Percentiles rank a stretch among this genome's conserved stretches.
Conservation (phyloP, 2,329 filamentous ascomycete genomes). For the Ophiocordyceps camponoti-leonardi region DNA sequence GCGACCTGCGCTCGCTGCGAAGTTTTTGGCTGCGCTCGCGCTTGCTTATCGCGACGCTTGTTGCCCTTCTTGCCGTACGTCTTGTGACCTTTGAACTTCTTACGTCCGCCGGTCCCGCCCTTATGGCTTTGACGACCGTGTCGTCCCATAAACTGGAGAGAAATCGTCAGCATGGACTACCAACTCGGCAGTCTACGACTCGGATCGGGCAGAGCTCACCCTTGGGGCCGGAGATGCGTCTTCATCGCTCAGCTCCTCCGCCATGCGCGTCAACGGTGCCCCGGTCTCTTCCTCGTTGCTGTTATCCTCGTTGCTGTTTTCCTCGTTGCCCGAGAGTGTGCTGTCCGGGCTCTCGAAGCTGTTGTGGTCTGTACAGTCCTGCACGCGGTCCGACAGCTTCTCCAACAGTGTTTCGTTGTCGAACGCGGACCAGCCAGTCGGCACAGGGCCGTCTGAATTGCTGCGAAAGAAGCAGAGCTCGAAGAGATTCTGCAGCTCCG, state of each 20-base stretch:
- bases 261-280: slow-evolving; percentile 32
- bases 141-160: slow-evolving; percentile 5
- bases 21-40: slow-evolving; percentile 19
- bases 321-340: slow-evolving; percentile 29
- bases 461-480: slow-evolving; percentile 51
- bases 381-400: slow-evolving; percentile 28
- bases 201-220: slow-evolving; percentile 7
- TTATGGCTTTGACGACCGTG: slow-evolving; percentile 9
- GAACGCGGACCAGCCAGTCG: slow-evolving; percentile 50
- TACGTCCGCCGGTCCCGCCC: slow-evolving; percentile 18
- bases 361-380: slow-evolving; percentile 25
- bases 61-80: slow-evolving; percentile 30
- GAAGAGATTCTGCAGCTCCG: slow-evolving; percentile 55
- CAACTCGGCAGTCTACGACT: not conserved
- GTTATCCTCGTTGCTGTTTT: slow-evolving; percentile 34
- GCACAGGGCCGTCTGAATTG: slow-evolving; percentile 36
- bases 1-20: slow-evolving; percentile 11
- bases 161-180: slow-evolving; percentile 1
- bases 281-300: slow-evolving; percentile 28
- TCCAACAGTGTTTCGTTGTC: slow-evolving; percentile 42
- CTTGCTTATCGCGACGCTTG: slow-evolving; percentile 28
- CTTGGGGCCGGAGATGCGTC: slow-evolving; percentile 15
- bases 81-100: slow-evolving; percentile 28
- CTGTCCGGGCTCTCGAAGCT: slow-evolving; percentile 30
- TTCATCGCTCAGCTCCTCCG: slow-evolving; percentile 40